Base-by-base conservation (phyloP, 163 green algal species). In the Chloromonas sp. region DNA sequence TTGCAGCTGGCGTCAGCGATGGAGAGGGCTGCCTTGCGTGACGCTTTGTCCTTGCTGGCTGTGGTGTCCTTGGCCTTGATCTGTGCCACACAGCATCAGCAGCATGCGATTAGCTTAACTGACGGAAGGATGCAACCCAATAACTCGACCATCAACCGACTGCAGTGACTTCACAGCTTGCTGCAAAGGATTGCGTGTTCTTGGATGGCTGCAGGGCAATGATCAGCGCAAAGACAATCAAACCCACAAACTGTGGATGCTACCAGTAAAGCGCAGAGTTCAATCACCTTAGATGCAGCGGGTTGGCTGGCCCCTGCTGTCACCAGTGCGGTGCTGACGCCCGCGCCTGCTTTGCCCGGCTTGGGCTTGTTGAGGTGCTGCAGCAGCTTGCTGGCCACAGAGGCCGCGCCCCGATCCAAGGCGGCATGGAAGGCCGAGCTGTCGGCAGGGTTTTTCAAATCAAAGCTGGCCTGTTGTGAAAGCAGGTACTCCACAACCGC, bases 371-470 rank as follows among this genome's bases (percentile, higher is more conserved):
- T 89, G 5, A 89, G 86, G 70, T 89, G 86, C 81, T 87, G 81
- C 76, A 89, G 86, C 84, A 89, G 70, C 81, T 84, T 84, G 81
- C 14, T 66, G 57, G 81, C 81, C n/a, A 84, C 81, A 11, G 81
- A 61, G 66, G 81, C 81, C 81, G 81, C 57, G 77, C 86, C 81
- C 61, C 86, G 14, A 84, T 89, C 86, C 60, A 89, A 58, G 0
- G 86, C 86, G 1, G 86, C 86, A 61, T 89, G 86, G 84, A 89
- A 89, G 3, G 86, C 86, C 11, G 84, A 87, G 86, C 81, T 85
- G 81, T 89, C 86, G 1, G 86, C 86, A 58, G 86, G 81, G 81
- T 89, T 89, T 60, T 89, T 89, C 36, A 89, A 36, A 81, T 89
- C 86, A 81, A 89, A 89, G 1, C 84, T 59, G 14, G 86, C 86